phyloP scores from a whole-genome alignment of 768 basidiomycete genomes.

The Mycena haematopus region DNA sequence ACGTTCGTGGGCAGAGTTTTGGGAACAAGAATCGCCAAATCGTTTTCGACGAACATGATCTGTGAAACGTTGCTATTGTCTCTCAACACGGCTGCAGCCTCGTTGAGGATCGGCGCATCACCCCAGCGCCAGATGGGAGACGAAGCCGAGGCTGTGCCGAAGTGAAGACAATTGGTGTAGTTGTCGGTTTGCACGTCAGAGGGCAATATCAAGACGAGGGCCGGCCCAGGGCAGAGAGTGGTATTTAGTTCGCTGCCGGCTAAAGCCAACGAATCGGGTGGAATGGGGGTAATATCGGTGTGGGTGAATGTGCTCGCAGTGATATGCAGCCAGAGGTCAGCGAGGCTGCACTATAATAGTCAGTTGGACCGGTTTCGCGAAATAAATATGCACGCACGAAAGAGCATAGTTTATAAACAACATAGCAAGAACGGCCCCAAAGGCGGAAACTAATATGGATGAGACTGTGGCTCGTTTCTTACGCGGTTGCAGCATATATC shows the following conservation, averaged over 20 bases:
- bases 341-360: neutral
- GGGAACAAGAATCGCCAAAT: neutral
- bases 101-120: neutral
- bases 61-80: neutral
- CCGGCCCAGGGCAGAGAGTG: constrained; percentile 11
- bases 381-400: constrained; percentile 4
- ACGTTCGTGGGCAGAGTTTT: neutral
- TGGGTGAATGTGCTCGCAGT: constrained; percentile 13
- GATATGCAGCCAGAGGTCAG: constrained; percentile 18
- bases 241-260: constrained; percentile 6
- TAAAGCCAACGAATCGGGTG: neutral
- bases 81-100: neutral
- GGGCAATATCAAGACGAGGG: neutral
- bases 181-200: neutral
- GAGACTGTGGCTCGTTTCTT: constrained; percentile 6
- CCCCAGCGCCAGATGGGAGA: neutral
- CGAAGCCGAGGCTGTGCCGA: neutral
- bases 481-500: neutral
- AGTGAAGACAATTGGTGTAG: constrained; percentile 9
- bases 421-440: neutral
- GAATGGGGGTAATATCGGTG: neutral
- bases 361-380: too few species aligned
- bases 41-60: neutral
- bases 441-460: constrained; percentile 2
- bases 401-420: constrained; percentile 8